Base-by-base conservation (phyloP, 1,284 basidiomycete genomes). In the Heterobasidion parviporum region DNA sequence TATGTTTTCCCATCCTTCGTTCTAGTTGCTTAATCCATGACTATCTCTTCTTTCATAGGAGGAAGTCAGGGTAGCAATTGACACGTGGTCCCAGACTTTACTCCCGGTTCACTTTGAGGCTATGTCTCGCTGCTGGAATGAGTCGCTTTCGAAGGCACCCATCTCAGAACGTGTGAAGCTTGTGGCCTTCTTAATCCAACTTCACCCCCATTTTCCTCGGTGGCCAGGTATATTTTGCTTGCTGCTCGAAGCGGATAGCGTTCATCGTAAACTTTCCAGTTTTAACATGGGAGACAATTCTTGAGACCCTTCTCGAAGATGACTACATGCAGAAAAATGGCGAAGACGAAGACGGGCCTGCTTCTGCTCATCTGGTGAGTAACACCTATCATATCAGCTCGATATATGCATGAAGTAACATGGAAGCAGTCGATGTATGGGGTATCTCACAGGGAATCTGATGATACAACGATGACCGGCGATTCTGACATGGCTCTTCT, bases 121-220 rank as follows among this genome's bases (percentile, higher is more conserved):
- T 10, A 85, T 89, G 18, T 73, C 83, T 5, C 65, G 69, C 14
- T 89, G 84, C 61, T 89, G 85, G 81, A 76, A 79, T 54, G 83
- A 85, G 62, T 72, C 76, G 8, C 63, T 89, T 36, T 63, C 72
- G 7, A 83, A 77, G 56, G 72, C 79, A 6, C 78, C 84, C 0
- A 72, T 84, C 16, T 58, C 70, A 3, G 84, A 87, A 54, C 77
- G 82, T 16, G 66, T 79, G 34, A 78, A 74, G 56, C 71, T 89
- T 8, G 70, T 82, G 9, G 72, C 76, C 2, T 88, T 88, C 65
- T 69, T 88, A 8, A 73, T 80, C 35, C 84, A 84, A 61, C 74
- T 89, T 34, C 81, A 74, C 16, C 72, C 83, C 0, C 78, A 85
- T 68, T 85, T 87, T 66, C 77, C 83, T 15, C 67, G 62, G 10